Evolutionary conservation across 352 stramenopile species (phyloP), one percentile per base, ranked within the genome.

Genomic region (Phytophthora idaei): DNA sequence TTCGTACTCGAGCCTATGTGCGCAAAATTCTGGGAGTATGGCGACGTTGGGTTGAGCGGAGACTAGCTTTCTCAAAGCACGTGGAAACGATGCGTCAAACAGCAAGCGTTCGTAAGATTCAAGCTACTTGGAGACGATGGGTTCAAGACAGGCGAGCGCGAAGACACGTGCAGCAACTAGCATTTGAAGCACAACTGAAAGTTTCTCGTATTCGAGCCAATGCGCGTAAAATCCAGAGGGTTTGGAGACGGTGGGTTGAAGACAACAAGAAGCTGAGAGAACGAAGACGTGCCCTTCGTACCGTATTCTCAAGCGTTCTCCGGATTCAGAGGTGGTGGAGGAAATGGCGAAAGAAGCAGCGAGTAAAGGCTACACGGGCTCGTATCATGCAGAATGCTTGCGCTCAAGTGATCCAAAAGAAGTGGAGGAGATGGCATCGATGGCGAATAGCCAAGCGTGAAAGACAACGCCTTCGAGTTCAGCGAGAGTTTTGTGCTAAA

Each of bases 261-360:
- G 1, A 5, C 28, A 57, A 58, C 3, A 55, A 50, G 32, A 28
- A 45, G 14, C 31, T 44, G 25, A 53, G 34, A 48, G 41, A 59
- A 36, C 57, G n/a, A 32, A 57, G 25, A 7, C 42, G 27, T 46
- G 41, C 45, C 48, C 47, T 63, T 36, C 32, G 32, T 17, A 14
- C 52, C 21, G 44, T 58, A 5, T 52, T 61, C 12, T 51, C 11
- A 39, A 59, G 49, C 31, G 36, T 39, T 57, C 7, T 63, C 1
- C 63, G 57, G 1, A 69, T 76, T 49, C 68, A 76, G 21, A 62
- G 34, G 15, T 61, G 54, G 55, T 76, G 69, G 69, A 58, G 53
- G 21, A 62, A 51, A 17, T 56, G 63, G 64, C 57, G 56, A 3
- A 28, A 42, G 32, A 39, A 52, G 7, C 45, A 62, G 36, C 45